Evolutionary conservation across 129 eudicot species (phyloP), one percentile per base, ranked within the genome.

Genomic region (Helichrysum umbraculigerum): DNA sequence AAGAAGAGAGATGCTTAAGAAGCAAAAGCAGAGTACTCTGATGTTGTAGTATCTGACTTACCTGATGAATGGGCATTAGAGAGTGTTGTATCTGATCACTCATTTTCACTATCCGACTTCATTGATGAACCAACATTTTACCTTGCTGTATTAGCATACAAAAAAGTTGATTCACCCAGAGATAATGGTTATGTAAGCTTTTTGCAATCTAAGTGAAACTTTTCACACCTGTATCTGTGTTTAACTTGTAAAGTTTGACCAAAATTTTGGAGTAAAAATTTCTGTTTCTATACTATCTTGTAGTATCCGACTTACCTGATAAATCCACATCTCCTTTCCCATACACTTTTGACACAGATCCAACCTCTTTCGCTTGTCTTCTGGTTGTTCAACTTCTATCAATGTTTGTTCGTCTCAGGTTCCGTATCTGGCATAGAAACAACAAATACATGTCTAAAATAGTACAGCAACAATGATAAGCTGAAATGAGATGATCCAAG

Each of bases 1-100:
- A 82, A 97, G 97, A 25, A 91, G 93, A 73, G 84, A 78, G 73
- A 82, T 21, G 80, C 83, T 83, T 34, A 87, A 87, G 86, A 81
- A 85, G 77, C 94, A 80, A 63, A 70, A 68, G 69, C 72, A 56
- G 87, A 86, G 70, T 71, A 85, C 79, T 88, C 86, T 30, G 94
- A 91, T 76, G 85, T 85, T 12, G 86, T 94, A 65, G 83, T 87
- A 50, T 75, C 97, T 2, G 81, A 72, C 25, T 82, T 94, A 75
- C 99, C 97, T 9, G 94, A 91, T 54, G 78, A 81, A 78, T n/a
- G 47, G 8, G 21, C 81, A 4, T 71, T 91, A 78, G 85, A 86
- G 72, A 81, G 70, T 37, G 81, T 76, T 52, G 92, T 86, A 5
- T 79, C 87, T 21, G 25, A 78, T 64, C 81, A 81, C 58, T 84